Evolutionary conservation across 345 rosid species (phyloP).

Genomic region (Eucalyptus cloeziana): DNA sequence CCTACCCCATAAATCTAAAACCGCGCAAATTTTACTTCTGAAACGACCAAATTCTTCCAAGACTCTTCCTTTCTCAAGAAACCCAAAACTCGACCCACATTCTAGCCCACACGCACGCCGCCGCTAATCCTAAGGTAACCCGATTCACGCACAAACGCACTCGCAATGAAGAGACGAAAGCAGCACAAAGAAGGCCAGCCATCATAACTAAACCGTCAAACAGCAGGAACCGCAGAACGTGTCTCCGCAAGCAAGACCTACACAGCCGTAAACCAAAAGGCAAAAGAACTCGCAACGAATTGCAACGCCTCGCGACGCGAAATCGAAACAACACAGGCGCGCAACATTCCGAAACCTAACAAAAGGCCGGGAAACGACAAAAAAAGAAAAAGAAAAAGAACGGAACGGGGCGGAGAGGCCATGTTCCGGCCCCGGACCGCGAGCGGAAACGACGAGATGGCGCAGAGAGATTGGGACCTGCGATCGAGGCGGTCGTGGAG

Average conservation of each 20-base stretch:
- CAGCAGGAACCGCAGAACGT: background rate
- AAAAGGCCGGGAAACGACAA: background rate
- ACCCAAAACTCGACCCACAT: background rate
- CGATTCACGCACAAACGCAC: background rate
- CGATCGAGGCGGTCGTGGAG: slow-evolving; percentile 20
- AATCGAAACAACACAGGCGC: background rate
- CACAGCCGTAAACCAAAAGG: background rate
- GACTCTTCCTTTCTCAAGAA: background rate
- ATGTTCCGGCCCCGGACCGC: background rate
- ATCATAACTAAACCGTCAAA: background rate
- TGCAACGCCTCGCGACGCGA: background rate
- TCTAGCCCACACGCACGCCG: background rate
- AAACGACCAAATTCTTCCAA: background rate
- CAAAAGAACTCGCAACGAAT: background rate
- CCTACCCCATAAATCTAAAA: background rate
- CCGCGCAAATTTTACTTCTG: background rate
- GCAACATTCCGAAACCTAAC: background rate
- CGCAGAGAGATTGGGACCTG: slow-evolving; percentile 13
- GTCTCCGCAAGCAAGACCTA: background rate
- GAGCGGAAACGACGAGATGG: slow-evolving; percentile 4
- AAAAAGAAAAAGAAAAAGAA: too few relatives aligned
- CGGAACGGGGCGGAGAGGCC: background rate
- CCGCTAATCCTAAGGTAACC: background rate
- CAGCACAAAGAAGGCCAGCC: background rate
- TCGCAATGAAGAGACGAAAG: background rate